Base-by-base conservation (phyloP, 2,329 filamentous ascomycete genomes). In the Parascedosporium putredinis region DNA sequence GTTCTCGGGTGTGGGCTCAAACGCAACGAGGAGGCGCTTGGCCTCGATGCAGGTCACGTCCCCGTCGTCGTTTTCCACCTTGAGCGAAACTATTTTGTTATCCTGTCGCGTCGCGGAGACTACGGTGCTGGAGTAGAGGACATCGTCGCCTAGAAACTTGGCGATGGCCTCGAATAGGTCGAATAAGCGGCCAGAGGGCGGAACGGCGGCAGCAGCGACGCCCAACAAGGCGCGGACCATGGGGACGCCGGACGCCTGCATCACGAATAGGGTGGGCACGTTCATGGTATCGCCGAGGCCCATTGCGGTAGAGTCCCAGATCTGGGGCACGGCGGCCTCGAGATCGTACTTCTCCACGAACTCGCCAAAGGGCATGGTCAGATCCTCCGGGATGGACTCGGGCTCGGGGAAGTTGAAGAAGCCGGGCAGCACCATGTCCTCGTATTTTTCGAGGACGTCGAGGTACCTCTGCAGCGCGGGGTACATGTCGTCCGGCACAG, bases 341-440 rank as follows among this genome's bases (percentile, higher is more conserved):
- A 78, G 59, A 16, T 62, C 57, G 57, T 76, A 68, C 57, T 76
- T 75, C 31, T 62, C 56, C 10, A 72, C 61, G 50, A 76, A 76
- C 3, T 73, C 63, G 14, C 68, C 64, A 51, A 72, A 76, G 2
- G 72, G 65, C 6, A 74, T 58, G 20, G 71, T 56, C 2, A 78
- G 59, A n/a, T 61, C 59, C 25, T 55, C 51, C 4, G 58, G 58
- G 36, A 61, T 59, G 10, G 56, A 53, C 1, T 44, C 47, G 0
- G 71, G 67, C 0, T 74, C 60, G 20, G 72, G 67, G 51, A 72
- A 73, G 53, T 67, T 57, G 53, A 53, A 61, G 55, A 64, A 67
- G 8, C 62, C 63, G 0, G 66, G 66, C 2, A 65, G 50, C 33
- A 65, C 50, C 29, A 62, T 57, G 27, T 60, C 48, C 51, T 65